These are phyloP conservation scores for Lagenidium sp. DNA, from an alignment of 352 stramenopile species.

Conservation along the genomic window DNA sequence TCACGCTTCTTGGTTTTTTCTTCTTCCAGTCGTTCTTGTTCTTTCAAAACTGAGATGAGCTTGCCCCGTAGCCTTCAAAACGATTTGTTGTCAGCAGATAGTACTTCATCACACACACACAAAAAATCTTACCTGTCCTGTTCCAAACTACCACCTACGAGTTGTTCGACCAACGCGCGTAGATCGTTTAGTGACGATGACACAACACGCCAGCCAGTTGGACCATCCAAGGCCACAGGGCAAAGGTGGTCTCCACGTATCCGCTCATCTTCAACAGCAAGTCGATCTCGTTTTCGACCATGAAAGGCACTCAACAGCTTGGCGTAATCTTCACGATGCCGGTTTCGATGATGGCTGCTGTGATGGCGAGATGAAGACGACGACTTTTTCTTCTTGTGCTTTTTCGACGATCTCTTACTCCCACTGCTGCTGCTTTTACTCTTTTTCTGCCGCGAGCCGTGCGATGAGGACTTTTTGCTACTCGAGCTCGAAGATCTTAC, in stretches of 20 bases:
- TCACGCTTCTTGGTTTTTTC: slow-evolving; percentile 60
- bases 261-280: slow-evolving; percentile 44
- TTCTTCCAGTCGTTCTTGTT: slow-evolving; percentile 58
- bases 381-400: slow-evolving; percentile 62
- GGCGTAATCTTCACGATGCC: slow-evolving; percentile 57
- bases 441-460: slow-evolving; percentile 21
- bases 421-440: slow-evolving; percentile 24
- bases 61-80: slow-evolving; percentile 41
- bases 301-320: slow-evolving; percentile 50
- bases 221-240: slow-evolving; percentile 29
- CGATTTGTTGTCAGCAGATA: not conserved
- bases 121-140: slow-evolving; percentile 39
- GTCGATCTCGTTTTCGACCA: slow-evolving; percentile 45
- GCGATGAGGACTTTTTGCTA: slow-evolving; percentile 31
- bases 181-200: slow-evolving; percentile 63
- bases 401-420: slow-evolving; percentile 48
- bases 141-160: slow-evolving; percentile 59
- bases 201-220: slow-evolving; percentile 56
- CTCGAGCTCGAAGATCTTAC: slow-evolving; percentile 11
- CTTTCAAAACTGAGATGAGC: slow-evolving; percentile 74
- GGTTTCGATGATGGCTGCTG: slow-evolving; percentile 40
- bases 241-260: slow-evolving; percentile 23
- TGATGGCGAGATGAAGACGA: slow-evolving; percentile 43
- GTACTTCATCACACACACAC: too few relatives aligned
- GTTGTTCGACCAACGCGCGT: slow-evolving; percentile 32